phyloP scores from a whole-genome alignment of 768 basidiomycete species.

The Cyathus striatus region DNA sequence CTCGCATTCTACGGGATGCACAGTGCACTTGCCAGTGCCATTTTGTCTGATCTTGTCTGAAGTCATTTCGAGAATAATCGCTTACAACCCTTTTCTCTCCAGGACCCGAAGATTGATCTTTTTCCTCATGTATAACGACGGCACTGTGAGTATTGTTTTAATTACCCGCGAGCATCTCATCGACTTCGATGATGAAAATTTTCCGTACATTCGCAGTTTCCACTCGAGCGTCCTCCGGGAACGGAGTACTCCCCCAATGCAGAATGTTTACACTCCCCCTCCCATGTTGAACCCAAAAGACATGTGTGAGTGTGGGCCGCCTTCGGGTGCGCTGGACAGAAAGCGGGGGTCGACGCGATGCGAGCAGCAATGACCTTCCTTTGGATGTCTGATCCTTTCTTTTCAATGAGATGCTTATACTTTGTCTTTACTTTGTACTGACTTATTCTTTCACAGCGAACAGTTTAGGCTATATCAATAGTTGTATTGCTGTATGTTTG shows the following conservation, averaged over 20 bases:
- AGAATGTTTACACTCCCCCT: constrained; percentile 72
- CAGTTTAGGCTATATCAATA: no score
- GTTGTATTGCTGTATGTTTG: no score
- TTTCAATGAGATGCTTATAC: no score
- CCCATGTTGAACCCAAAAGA: constrained; percentile 66
- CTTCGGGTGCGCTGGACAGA: constrained; percentile 64
- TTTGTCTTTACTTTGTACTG: no score
- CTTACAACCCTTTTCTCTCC: constrained; percentile 5
- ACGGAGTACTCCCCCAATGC: constrained; percentile 69
- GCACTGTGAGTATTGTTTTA: constrained; percentile 8
- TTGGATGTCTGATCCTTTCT: constrained; percentile 71
- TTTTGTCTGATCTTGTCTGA: constrained; percentile 63
- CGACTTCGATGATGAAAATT: constrained; percentile 43
- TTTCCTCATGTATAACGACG: constrained; percentile 1
- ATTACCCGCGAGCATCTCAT: constrained; percentile 7
- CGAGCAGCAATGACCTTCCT: constrained; percentile 72
- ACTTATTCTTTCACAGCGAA: no score
- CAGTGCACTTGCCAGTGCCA: constrained; percentile 88
- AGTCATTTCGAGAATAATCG: no score
- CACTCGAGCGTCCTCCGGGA: constrained; percentile 62
- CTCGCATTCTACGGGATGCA: constrained; percentile 53
- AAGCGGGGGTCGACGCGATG: constrained; percentile 73
- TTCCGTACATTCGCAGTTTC: constrained; percentile 83
- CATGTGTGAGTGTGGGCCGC: constrained; percentile 61
- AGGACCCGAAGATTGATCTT: constrained; percentile 2